Base-by-base conservation (phyloP, 1,139 yeast genomes). In the Spencermartinsiella ligniputridi region DNA sequence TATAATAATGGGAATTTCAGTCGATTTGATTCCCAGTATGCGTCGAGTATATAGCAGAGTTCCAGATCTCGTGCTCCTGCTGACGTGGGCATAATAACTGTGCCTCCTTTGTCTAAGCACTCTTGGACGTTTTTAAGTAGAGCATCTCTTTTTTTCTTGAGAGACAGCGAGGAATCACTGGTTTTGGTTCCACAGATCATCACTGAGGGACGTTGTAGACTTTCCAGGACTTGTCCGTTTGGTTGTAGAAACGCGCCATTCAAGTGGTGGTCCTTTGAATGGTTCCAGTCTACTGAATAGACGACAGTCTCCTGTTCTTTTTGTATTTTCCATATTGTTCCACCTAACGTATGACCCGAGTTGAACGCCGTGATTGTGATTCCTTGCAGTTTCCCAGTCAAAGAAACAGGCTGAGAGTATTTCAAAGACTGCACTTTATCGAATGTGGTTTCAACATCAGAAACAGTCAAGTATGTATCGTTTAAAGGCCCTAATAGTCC, bases 271-370 rank as follows among this genome's bases (percentile, higher is more conserved):
- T 92, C 97, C 51, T 81, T 80, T 1, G 97, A 83, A 62, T 92
- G 98, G 61, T 90, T 90, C 97, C 98, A 92, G 39, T 87, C 81
- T 3, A 95, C 92, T 0, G 97, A 96, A 63, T 89, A 88, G 2
- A 92, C 71, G 15, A 89, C 70, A 51, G 83, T 84, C 53, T 92
- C 97, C 20, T 83, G 76, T 53, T 84, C 81, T 52, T 81, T 81
- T 44, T 78, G 75, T 19, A 90, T 67, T 37, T 83, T 69, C 97
- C 97, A 92, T 45, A 84, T 76, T 0, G 88, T 81, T 6, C 98
- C 97, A 47, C 99, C 99, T 33, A 94, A 72, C 0, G 95, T 75
- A 61, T 88, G 96, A 1, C 99, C 99, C 0, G 97, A 84, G 62
- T 87, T 88, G 55, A 82, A 82, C 0, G 97, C 95, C 0, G 96